Conservation (phyloP, 192 early-diverging fungal genomes). For the Mortierella hygrophila region DNA sequence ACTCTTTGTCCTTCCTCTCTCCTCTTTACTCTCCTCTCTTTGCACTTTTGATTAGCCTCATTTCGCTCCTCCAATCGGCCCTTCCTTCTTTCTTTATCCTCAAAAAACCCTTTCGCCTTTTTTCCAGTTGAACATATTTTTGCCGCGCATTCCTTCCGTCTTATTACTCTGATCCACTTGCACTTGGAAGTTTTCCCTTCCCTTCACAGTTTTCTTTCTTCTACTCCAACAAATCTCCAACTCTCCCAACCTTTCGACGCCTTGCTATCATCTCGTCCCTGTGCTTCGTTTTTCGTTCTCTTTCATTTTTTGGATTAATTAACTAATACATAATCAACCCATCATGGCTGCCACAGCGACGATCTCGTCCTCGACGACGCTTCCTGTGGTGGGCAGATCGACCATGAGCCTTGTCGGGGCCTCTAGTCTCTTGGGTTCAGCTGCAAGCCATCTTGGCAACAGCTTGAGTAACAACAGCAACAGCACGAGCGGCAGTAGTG, state of each 20-base stretch:
- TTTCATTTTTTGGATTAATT: background rate
- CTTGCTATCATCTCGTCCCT: background rate
- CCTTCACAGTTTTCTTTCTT: background rate
- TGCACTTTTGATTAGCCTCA: background rate
- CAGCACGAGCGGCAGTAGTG: background rate
- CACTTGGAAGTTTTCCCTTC: background rate
- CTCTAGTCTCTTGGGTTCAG: constrained; percentile 11
- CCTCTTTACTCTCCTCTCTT: background rate
- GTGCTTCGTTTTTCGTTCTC: background rate
- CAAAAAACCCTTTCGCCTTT: background rate
- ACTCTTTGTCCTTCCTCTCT: background rate
- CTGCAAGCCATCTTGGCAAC: background rate
- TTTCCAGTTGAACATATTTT: background rate
- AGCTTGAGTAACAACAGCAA: background rate
- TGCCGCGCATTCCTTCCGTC: background rate
- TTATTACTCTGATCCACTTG: background rate
- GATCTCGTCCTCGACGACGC: constrained; percentile 47
- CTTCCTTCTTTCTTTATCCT: background rate
- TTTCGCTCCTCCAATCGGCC: background rate
- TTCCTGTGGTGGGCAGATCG: constrained; percentile 55
- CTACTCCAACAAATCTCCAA: background rate
- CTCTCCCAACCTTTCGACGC: background rate
- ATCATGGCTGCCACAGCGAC: constrained; percentile 58
- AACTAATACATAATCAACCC: background rate
- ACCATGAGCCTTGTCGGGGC: constrained; percentile 53